Evolutionary conservation across 169 alveolate species (phyloP), one percentile per base, ranked within the genome.

Genomic region (Plasmodium fragile): DNA sequence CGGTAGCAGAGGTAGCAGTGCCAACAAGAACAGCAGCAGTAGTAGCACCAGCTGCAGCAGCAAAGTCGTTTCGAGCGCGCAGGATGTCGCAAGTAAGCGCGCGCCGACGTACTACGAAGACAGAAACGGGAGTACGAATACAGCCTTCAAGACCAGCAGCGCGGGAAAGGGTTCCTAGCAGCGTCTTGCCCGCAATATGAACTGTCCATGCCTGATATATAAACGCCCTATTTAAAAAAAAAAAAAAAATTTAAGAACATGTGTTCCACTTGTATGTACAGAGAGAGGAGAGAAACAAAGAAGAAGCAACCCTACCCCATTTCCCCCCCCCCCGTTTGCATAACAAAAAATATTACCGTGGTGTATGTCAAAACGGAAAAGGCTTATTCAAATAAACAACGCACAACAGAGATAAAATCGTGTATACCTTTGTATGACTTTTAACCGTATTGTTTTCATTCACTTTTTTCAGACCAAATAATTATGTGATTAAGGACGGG

Each of bases 31-130:
- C 25, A 73, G 82, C 3, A 73, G 11, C 3, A 73, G 82, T 25
- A 75, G 55, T 18, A 41, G 82, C 82, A 75, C 49, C 59, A 75
- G 69, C 43, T 36, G 82, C 18, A 75, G 82, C 49, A 41, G 55
- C 43, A 32, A 73, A 73, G 22, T 32, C 39, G 59, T 32, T 34
- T 59, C 73, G 25, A 59, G 25, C 34, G 8, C 34, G 73, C 73
- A 13, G 73, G 73, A 59, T 0, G 4, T 59, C 13, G 32, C 32
- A n/a, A n/a, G 73, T 11, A 59, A 59, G 32, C 73, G 32, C 32
- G 13, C 25, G 16, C 73, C 73, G 4, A 6, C 11, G 13, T 59
- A 59, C 32, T 59, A 59, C 73, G 13, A 25, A 18, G 73, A 59
- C 34, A 59, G 32, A 0, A 59, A 59, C 34, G 22, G 30, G 36